Percentiles rank a stretch among this genome's conserved stretches.
Conservation (phyloP, 331 rosid genomes). For the Pyrus hybrid region DNA sequence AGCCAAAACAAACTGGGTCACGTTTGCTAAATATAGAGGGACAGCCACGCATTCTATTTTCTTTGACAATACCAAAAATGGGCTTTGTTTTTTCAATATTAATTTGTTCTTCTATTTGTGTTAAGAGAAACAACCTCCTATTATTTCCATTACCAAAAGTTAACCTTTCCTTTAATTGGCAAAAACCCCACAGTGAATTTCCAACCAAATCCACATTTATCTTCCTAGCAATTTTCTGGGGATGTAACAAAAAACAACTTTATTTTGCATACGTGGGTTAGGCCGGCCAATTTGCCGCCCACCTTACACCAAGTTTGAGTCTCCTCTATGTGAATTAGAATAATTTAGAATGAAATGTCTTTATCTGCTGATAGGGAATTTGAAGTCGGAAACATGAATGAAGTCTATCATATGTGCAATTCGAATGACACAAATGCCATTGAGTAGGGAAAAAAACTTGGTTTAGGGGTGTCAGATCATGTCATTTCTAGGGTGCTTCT, state of each 20-base stretch:
- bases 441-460: too few species aligned
- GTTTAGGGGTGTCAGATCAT: too few species aligned
- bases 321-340: too few species aligned
- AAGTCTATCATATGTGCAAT: too few species aligned
- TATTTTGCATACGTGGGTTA: neutral
- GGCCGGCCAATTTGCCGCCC: too few species aligned
- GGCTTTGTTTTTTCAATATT: neutral
- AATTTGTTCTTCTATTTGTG: neutral
- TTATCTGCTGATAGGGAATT: too few species aligned
- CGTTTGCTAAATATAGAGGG: constrained; percentile 26
- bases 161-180: neutral
- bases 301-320: too few species aligned
- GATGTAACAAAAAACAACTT: neutral
- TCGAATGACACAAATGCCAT: too few species aligned
- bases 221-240: neutral
- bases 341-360: too few species aligned
- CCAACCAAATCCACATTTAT: neutral
- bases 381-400: too few species aligned
- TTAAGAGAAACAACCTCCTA: neutral
- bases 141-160: neutral
- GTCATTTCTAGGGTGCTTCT: too few species aligned
- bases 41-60: neutral
- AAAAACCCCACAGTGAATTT: neutral
- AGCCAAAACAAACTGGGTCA: constrained; percentile 30
- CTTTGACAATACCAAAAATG: neutral